Percentiles rank a stretch among this genome's conserved stretches.
These are phyloP conservation scores for Metschnikowia anglica DNA, from an alignment of 805 yeast genomes.

Conservation along the genomic window DNA sequence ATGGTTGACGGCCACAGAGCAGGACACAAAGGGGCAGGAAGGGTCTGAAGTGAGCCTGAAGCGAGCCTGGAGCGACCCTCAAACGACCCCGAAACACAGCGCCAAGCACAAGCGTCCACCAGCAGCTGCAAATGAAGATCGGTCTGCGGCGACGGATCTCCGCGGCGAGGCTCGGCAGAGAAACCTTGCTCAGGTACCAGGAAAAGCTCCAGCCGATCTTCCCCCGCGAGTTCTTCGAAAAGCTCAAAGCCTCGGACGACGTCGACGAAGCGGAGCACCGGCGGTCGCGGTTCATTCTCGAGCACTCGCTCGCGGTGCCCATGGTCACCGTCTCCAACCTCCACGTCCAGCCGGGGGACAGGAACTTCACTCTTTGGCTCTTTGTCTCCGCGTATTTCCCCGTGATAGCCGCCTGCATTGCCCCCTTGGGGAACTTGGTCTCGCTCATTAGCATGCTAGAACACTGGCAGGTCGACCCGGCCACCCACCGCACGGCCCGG, in stretches of 20 bases:
- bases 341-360: constrained; percentile 39
- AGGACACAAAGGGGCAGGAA: too few species aligned
- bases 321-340: constrained; percentile 31
- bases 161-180: constrained; percentile 7
- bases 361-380: constrained; percentile 55
- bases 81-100: neutral
- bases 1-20: too few species aligned
- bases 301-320: constrained; percentile 35
- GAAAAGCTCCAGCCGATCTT: constrained; percentile 19
- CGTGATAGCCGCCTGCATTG: constrained; percentile 70
- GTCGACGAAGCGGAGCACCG: constrained; percentile 7
- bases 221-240: constrained; percentile 9
- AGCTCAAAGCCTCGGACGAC: constrained; percentile 3
- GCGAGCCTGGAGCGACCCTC: neutral
- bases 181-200: constrained; percentile 14
- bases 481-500: constrained; percentile 22
- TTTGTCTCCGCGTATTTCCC: constrained; percentile 69
- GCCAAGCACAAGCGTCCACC: constrained; percentile 8
- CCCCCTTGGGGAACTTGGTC: constrained; percentile 74
- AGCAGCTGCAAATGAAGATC: constrained; percentile 10
- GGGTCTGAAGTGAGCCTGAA: too few species aligned
- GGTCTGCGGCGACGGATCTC: constrained; percentile 7
- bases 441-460: constrained; percentile 71
- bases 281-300: constrained; percentile 22
- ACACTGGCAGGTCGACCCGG: constrained; percentile 53